Conservation (phyloP, 495 filamentous ascomycete species). For the Xylaria castorea region DNA sequence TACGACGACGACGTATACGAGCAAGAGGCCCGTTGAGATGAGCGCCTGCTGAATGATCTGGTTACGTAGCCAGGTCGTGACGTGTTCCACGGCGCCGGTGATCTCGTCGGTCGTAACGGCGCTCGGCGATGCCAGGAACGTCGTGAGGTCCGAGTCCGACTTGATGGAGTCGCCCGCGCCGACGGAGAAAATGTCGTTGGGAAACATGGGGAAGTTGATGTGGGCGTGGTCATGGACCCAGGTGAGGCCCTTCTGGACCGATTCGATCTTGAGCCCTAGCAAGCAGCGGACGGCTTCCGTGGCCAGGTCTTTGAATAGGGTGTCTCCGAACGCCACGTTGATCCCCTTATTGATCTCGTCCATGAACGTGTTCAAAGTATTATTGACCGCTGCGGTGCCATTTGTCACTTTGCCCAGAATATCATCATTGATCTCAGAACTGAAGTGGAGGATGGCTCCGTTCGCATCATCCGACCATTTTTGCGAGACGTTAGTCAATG, state of each 20-base stretch:
- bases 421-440: constrained; percentile 78
- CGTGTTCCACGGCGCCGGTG: constrained; percentile 70
- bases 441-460: constrained; percentile 68
- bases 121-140: constrained; percentile 77
- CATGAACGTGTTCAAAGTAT: constrained; percentile 83
- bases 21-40: constrained; percentile 72
- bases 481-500: constrained; percentile 73
- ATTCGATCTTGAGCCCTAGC: constrained; percentile 74
- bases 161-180: constrained; percentile 72
- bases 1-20: constrained; percentile 77
- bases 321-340: constrained; percentile 79
- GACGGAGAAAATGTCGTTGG: constrained; percentile 81
- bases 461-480: constrained; percentile 83
- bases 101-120: constrained; percentile 78
- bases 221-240: constrained; percentile 90
- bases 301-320: constrained; percentile 75
- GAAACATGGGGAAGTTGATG: constrained; percentile 77
- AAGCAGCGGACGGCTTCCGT: constrained; percentile 76
- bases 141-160: constrained; percentile 62
- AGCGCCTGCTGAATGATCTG: constrained; percentile 76
- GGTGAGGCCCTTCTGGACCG: constrained; percentile 82
- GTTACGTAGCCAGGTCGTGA: constrained; percentile 66
- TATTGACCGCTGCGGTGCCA: constrained; percentile 79
- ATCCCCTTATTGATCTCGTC: constrained; percentile 73
- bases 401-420: constrained; percentile 89